phyloP scores from a whole-genome alignment of 345 rosid species.

The Eucalyptus grandis region DNA sequence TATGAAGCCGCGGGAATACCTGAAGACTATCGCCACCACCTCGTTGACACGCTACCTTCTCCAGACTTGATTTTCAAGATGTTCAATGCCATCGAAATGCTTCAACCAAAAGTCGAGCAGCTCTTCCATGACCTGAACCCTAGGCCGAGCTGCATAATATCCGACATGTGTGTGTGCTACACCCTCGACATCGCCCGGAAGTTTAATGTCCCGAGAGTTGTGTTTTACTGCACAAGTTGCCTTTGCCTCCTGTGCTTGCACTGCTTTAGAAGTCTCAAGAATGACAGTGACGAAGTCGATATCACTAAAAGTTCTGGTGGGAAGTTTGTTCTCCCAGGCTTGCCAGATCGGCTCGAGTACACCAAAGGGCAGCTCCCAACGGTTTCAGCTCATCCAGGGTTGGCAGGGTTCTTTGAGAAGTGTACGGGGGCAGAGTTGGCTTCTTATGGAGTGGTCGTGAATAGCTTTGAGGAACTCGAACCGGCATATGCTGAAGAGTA shows the following conservation, averaged over 20 bases:
- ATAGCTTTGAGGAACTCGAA: slow-evolving; percentile 25
- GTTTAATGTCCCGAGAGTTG: slow-evolving; percentile 34
- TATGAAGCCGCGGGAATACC: slow-evolving; percentile 23
- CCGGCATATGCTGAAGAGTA: neutral
- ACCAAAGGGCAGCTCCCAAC: slow-evolving; percentile 24
- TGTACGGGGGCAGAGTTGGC: slow-evolving; percentile 5
- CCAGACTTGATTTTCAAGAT: slow-evolving; percentile 8
- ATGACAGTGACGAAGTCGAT: neutral
- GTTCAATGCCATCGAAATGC: slow-evolving; percentile 3
- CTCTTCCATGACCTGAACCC: slow-evolving; percentile 18
- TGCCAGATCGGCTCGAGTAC: slow-evolving; percentile 24
- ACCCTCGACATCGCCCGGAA: slow-evolving; percentile 15
- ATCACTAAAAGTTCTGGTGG: slow-evolving; percentile 1
- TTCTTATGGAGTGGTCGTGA: slow-evolving; percentile 15
- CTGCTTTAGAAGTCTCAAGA: neutral
- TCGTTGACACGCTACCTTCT: slow-evolving; percentile 19
- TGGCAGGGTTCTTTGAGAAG: neutral
- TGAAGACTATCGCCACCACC: slow-evolving; percentile 16
- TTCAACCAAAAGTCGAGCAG: slow-evolving; percentile 14
- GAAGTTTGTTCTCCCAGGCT: slow-evolving; percentile 21
- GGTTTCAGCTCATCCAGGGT: neutral
- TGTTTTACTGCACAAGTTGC: slow-evolving; percentile 44
- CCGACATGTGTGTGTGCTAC: slow-evolving; percentile 32
- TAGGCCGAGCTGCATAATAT: slow-evolving; percentile 35
- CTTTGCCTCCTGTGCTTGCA: slow-evolving; percentile 25